These are phyloP conservation scores for Schizothecium vesticola DNA, from an alignment of 495 filamentous ascomycete genomes.

Conservation along the genomic window DNA sequence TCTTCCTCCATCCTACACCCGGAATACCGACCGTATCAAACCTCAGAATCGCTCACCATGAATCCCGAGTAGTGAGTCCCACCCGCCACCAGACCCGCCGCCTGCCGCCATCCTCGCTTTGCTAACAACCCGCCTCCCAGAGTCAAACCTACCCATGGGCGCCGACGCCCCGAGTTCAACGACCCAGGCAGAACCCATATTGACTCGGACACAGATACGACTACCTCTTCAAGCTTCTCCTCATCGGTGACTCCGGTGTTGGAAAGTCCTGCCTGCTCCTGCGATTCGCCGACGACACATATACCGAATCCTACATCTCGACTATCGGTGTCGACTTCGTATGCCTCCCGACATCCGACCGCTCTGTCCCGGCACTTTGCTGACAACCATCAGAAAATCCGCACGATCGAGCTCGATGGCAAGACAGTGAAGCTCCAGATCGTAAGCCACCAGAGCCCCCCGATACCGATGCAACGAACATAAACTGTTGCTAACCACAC, in stretches of 20 bases:
- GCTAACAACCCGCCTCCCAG: slow-evolving; percentile 7
- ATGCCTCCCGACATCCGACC: slow-evolving; percentile 34
- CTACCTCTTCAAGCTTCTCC: slow-evolving; percentile 99
- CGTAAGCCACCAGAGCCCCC: slow-evolving; percentile 50
- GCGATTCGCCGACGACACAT: slow-evolving; percentile 98
- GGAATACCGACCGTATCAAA: slow-evolving; percentile 15
- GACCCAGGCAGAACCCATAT: background rate
- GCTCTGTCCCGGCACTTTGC: slow-evolving; percentile 8
- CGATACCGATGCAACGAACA: background rate
- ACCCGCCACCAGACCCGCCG: slow-evolving; percentile 13
- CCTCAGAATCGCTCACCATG: slow-evolving; percentile 53
- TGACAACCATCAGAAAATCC: slow-evolving; percentile 76
- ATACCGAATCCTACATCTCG: slow-evolving; percentile 99
- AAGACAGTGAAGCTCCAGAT: slow-evolving; percentile 99
- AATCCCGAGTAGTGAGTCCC: slow-evolving; percentile 88
- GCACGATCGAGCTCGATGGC: slow-evolving; percentile 96
- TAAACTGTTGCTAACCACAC: slow-evolving; percentile 5
- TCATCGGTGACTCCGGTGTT: slow-evolving; percentile 99
- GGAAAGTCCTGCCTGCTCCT: slow-evolving; percentile 98
- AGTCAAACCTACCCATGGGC: background rate
- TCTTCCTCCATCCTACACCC: slow-evolving; percentile 11
- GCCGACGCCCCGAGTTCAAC: background rate
- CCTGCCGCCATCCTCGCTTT: slow-evolving; percentile 14
- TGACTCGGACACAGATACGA: slow-evolving; percentile 73
- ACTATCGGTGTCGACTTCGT: slow-evolving; percentile 99